These are phyloP conservation scores for Vanrija sp. DNA, from an alignment of 1,284 basidiomycete genomes.

Conservation along the genomic window DNA sequence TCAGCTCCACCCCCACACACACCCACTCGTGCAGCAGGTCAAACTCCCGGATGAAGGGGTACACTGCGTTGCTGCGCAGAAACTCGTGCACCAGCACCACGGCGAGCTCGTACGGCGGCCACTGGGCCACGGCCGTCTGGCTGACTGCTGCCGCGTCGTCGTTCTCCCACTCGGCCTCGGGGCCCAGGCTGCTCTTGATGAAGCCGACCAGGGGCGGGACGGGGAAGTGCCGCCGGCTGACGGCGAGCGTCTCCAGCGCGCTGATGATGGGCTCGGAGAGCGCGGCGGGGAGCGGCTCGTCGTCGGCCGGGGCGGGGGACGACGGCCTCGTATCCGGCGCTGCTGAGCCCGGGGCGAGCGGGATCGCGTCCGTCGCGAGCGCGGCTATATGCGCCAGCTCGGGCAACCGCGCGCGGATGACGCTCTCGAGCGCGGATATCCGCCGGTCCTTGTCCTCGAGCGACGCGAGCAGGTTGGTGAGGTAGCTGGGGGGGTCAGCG, in stretches of 20 bases:
- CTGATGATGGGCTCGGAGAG: neutral
- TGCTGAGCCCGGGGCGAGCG: too few relatives aligned
- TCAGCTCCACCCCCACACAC: neutral
- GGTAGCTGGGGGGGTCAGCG: neutral
- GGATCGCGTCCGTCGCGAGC: neutral
- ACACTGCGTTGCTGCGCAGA: slow-evolving; percentile 5
- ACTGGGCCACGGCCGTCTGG: slow-evolving; percentile 1
- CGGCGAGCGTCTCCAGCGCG: neutral
- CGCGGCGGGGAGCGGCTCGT: neutral
- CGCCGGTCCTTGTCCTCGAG: slow-evolving; percentile 11
- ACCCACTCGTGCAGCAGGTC: slow-evolving; percentile 6
- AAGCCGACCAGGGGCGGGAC: too few relatives aligned
- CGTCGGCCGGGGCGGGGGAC: too few relatives aligned
- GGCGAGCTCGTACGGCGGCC: slow-evolving; percentile 7
- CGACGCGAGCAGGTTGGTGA: slow-evolving; percentile 5
- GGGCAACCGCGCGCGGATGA: slow-evolving; percentile 3
- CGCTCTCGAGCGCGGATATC: slow-evolving; percentile 3
- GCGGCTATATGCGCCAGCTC: neutral
- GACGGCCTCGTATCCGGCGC: too few relatives aligned
- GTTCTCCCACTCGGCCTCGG: too few relatives aligned
- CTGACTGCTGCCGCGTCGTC: too few relatives aligned
- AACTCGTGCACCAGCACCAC: slow-evolving; percentile 1
- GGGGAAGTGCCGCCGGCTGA: too few relatives aligned
- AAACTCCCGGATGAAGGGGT: neutral
- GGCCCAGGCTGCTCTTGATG: too few relatives aligned